A percentile compares a stretch with the other conserved stretches of the same genome.
These are phyloP conservation scores for Chenopodium quinoa DNA, from an alignment of 148 eudicot genomes.

Conservation along the genomic window DNA sequence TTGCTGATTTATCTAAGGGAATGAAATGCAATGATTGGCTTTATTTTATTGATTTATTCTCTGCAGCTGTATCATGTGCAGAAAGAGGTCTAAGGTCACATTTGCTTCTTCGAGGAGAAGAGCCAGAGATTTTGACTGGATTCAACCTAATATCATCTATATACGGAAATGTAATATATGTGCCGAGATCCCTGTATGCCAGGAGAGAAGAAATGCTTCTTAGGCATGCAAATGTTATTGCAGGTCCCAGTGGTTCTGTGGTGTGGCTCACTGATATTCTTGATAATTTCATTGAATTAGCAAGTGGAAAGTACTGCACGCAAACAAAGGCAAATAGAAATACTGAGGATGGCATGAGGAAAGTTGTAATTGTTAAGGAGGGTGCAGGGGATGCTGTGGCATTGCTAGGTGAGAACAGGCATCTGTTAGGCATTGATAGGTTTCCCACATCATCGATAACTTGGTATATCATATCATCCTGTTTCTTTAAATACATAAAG, in stretches of 20 bases:
- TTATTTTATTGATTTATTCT: slow-evolving; percentile 12
- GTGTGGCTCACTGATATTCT: slow-evolving; percentile 53
- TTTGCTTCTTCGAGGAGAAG: slow-evolving; percentile 92
- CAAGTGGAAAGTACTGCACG: slow-evolving; percentile 8
- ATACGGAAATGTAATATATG: slow-evolving; percentile 72
- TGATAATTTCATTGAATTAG: slow-evolving; percentile 34
- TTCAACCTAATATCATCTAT: slow-evolving; percentile 71
- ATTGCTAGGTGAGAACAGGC: slow-evolving; percentile 52
- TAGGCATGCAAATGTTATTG: slow-evolving; percentile 52
- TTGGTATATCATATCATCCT: background rate
- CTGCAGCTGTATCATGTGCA: slow-evolving; percentile 86
- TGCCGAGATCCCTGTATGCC: slow-evolving; percentile 76
- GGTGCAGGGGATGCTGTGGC: slow-evolving; percentile 91
- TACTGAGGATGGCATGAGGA: slow-evolving; percentile 35
- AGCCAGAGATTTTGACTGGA: slow-evolving; percentile 73
- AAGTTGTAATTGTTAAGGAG: slow-evolving; percentile 70
- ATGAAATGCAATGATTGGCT: background rate
- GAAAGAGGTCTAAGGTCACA: slow-evolving; percentile 84
- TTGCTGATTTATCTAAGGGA: background rate
- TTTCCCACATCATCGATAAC: background rate
- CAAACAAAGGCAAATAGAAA: slow-evolving; percentile 21
- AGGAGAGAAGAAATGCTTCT: slow-evolving; percentile 80
- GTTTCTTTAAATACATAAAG: background rate
- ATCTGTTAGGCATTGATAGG: slow-evolving; percentile 10
- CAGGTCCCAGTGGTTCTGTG: slow-evolving; percentile 55